Evolutionary conservation across 192 early-diverging fungal species (phyloP).

Genomic region (Nowakowskiella sp.): DNA sequence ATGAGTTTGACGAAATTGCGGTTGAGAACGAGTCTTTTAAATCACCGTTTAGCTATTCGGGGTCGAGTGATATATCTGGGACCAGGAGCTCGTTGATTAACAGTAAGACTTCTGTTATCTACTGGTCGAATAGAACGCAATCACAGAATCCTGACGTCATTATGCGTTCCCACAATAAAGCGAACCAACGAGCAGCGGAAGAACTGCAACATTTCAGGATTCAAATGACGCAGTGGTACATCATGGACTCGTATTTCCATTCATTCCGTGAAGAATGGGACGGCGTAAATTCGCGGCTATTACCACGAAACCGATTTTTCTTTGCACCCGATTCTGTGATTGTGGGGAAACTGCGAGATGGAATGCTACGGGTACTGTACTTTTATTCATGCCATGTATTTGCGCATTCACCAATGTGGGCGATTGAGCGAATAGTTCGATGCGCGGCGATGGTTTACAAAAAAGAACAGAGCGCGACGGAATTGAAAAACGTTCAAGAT

Average conservation of each 20-base stretch:
- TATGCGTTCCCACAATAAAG: too few species aligned
- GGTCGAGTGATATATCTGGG: neutral
- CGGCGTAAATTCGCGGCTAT: too few species aligned
- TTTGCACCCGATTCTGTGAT: neutral
- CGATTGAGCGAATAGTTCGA: neutral
- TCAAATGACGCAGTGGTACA: neutral
- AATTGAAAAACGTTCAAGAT: too few species aligned
- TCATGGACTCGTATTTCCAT: neutral
- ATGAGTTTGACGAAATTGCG: neutral
- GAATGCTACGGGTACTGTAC: neutral
- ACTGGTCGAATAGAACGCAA: neutral
- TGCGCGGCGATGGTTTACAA: neutral
- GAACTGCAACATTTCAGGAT: neutral
- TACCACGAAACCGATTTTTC: too few species aligned
- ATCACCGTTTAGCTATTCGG: neutral
- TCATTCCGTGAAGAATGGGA: too few species aligned
- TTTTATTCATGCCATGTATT: neutral
- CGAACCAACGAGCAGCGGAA: neutral
- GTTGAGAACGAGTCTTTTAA: too few species aligned
- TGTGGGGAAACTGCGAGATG: neutral
- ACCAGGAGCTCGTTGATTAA: too few species aligned
- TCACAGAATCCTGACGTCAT: neutral
- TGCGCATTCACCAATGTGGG: neutral
- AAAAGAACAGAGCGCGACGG: too few species aligned
- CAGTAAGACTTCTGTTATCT: neutral